Evolutionary conservation across 2,329 filamentous ascomycete species (phyloP).

Genomic region (Fusarium chlamydosporum): DNA sequence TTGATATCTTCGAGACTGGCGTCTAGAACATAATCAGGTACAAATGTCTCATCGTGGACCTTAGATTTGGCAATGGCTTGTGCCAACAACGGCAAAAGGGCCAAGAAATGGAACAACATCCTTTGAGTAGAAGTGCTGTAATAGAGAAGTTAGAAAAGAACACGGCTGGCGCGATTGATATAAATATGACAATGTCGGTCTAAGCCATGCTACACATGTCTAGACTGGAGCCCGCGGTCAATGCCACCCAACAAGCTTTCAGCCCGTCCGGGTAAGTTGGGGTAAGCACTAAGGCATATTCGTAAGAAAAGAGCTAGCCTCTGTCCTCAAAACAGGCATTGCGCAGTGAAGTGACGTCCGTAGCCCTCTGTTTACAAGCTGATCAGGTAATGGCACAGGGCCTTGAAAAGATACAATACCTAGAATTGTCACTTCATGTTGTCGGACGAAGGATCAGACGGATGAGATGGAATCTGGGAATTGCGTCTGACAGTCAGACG

Average conservation of each 20-base stretch:
- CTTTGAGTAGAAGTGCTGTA: neutral
- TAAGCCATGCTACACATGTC: neutral
- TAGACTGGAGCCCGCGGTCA: neutral
- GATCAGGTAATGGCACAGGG: constrained; percentile 3
- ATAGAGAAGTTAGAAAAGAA: rapidly evolving
- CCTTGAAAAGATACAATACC: neutral
- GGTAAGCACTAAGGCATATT: constrained; percentile 33
- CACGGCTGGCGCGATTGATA: neutral
- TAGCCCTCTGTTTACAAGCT: neutral
- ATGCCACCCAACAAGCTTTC: constrained; percentile 26
- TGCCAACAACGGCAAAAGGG: constrained; percentile 26
- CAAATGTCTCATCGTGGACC: constrained; percentile 21
- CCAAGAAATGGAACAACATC: constrained; percentile 8
- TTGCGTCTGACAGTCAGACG: neutral
- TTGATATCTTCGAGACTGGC: constrained; percentile 25
- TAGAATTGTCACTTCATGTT: neutral
- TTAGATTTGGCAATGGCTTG: constrained; percentile 9
- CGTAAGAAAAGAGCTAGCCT: constrained; percentile 3
- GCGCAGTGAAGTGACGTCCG: constrained; percentile 10
- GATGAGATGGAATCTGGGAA: neutral
- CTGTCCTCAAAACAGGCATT: neutral
- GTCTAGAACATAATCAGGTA: constrained; percentile 33
- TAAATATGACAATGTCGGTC: neutral
- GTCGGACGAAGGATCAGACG: neutral
- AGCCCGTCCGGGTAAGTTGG: constrained; percentile 1